Conservation (phyloP, 1,139 yeast species). For the Debaryomycetaceae sp. region DNA sequence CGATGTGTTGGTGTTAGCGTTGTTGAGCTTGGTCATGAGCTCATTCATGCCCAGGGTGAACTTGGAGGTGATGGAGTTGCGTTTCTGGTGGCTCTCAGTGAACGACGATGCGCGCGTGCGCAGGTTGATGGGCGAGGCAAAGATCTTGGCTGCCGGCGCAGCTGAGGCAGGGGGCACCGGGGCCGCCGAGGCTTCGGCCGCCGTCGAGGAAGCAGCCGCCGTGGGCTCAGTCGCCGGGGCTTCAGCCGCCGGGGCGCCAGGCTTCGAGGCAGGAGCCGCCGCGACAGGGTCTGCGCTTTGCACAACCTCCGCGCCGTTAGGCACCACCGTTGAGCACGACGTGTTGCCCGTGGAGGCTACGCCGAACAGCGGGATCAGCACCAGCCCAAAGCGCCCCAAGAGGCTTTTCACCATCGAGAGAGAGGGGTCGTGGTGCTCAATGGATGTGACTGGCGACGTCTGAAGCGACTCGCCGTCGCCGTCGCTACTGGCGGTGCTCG, state of each 20-base stretch:
- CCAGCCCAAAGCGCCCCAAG: slow-evolving; percentile 32
- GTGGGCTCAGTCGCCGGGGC: too few species aligned
- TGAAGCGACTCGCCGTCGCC: slow-evolving; percentile 9
- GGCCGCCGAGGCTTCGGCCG: not conserved
- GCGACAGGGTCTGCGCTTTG: too few species aligned
- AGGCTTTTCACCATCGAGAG: slow-evolving; percentile 32
- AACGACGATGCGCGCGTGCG: slow-evolving; percentile 38
- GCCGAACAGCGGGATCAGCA: slow-evolving; percentile 12
- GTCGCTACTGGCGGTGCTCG: slow-evolving; percentile 15
- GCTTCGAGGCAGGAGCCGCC: too few species aligned
- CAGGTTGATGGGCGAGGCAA: slow-evolving; percentile 28
- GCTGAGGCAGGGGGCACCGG: slow-evolving; percentile 5
- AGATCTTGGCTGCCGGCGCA: too few species aligned
- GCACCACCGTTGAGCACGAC: too few species aligned
- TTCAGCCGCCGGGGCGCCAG: too few species aligned
- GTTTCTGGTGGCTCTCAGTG: slow-evolving; percentile 19
- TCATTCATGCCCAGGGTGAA: slow-evolving; percentile 38
- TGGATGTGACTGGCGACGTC: slow-evolving; percentile 12
- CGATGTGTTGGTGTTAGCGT: slow-evolving; percentile 19
- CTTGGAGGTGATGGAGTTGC: slow-evolving; percentile 37
- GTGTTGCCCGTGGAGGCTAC: too few species aligned
- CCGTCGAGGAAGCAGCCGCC: not conserved
- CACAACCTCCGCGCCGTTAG: too few species aligned
- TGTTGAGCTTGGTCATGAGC: slow-evolving; percentile 39
- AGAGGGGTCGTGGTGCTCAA: slow-evolving; percentile 11